These are phyloP conservation scores for Arachis monticola DNA, from an alignment of 331 rosid genomes.

Conservation along the genomic window DNA sequence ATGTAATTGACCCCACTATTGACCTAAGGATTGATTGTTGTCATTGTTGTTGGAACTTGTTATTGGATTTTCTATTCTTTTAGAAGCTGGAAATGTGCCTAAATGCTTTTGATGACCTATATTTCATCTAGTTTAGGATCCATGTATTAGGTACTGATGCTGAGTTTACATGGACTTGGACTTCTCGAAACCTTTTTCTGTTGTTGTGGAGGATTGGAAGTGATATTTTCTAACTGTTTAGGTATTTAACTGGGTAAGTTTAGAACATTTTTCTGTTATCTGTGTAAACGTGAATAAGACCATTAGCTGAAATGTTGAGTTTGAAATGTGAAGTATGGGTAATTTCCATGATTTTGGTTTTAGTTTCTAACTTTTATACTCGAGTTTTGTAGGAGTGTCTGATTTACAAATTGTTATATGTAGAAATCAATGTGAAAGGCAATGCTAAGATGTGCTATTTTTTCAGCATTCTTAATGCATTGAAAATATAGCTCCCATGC, in stretches of 20 bases:
- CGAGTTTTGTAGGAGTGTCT: background rate
- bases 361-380: slow-evolving; percentile 5
- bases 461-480: slow-evolving; percentile 9
- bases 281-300: background rate
- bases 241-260: no score
- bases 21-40: slow-evolving; percentile 8
- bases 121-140: no score
- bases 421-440: background rate
- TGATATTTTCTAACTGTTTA: no score
- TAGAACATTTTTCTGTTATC: background rate
- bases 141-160: no score
- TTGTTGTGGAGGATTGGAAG: no score
- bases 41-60: background rate
- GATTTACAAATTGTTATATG: background rate
- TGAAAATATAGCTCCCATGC: background rate
- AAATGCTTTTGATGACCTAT: no score
- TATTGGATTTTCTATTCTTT: no score
- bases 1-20: background rate
- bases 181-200: no score
- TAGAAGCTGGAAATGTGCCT: no score
- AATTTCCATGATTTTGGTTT: slow-evolving; percentile 2
- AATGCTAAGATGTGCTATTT: slow-evolving; percentile 16
- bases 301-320: background rate
- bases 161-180: no score
- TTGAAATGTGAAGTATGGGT: background rate